phyloP scores from a whole-genome alignment of 2,329 filamentous ascomycete genomes.

The Emericellopsis atlantica region DNA sequence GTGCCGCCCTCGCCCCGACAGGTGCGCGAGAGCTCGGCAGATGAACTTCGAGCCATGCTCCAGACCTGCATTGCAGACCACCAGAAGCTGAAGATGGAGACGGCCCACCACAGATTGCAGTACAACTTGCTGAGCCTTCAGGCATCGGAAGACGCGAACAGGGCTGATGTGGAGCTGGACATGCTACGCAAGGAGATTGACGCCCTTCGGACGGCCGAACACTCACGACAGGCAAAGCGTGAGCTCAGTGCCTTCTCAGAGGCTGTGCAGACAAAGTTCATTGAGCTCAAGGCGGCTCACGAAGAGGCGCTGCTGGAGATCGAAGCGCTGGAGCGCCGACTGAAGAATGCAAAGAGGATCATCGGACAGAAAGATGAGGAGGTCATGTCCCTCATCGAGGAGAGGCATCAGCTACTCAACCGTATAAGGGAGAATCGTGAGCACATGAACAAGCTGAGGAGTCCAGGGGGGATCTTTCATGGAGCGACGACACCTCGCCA shows the following conservation, averaged over 20 bases:
- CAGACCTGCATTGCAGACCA: conserved; percentile 42
- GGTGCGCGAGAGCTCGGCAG: conserved; percentile 37
- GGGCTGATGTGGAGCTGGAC: conserved; percentile 81
- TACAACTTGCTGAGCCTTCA: conserved; percentile 76
- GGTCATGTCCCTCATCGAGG: conserved; percentile 55
- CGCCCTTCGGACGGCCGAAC: conserved; percentile 63
- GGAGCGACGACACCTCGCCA: conserved; percentile 47
- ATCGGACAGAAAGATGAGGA: conserved; percentile 71
- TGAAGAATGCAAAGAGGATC: conserved; percentile 63
- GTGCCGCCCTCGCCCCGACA: conserved; percentile 32
- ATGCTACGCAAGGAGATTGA: conserved; percentile 85
- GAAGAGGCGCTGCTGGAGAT: conserved; percentile 57
- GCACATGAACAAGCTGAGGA: conserved; percentile 68
- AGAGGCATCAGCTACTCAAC: conserved; percentile 64
- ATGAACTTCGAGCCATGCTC: conserved; percentile 45
- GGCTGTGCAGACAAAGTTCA: conserved; percentile 38
- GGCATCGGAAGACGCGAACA: conserved; percentile 71
- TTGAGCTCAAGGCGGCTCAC: conserved; percentile 53
- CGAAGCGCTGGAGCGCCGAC: conserved; percentile 45
- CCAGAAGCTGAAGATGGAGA: conserved; percentile 60
- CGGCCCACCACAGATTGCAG: conserved; percentile 83
- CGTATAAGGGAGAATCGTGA: conserved; percentile 84
- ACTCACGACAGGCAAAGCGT: conserved; percentile 47
- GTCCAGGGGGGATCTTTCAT: conserved; percentile 58
- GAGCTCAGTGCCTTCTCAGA: conserved; percentile 40